These are phyloP conservation scores for Talaromyces pinophilus DNA, from an alignment of 2,329 filamentous ascomycete species.

Conservation along the genomic window DNA sequence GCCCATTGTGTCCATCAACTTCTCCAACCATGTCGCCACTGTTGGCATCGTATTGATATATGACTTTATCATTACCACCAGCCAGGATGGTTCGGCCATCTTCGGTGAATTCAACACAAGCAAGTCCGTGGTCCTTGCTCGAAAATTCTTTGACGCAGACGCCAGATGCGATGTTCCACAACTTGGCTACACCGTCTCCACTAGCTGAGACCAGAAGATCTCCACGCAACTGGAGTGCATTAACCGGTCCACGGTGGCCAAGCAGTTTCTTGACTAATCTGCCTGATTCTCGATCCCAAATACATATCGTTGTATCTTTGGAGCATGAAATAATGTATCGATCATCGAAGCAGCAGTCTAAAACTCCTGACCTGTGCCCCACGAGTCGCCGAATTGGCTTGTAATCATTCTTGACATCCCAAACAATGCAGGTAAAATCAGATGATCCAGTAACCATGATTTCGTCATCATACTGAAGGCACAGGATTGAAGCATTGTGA, in stretches of 20 bases:
- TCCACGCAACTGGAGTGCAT: constrained; percentile 91
- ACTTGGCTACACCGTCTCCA: constrained; percentile 87
- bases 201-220: constrained; percentile 92
- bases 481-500: constrained; percentile 91
- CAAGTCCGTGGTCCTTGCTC: constrained; percentile 88
- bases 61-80: constrained; percentile 91
- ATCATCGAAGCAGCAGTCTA: constrained; percentile 91
- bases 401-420: constrained; percentile 78
- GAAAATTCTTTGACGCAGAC: constrained; percentile 86
- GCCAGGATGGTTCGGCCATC: constrained; percentile 92
- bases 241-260: constrained; percentile 89
- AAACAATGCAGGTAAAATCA: constrained; percentile 87
- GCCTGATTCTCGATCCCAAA: constrained; percentile 86
- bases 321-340: constrained; percentile 95
- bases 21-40: constrained; percentile 81
- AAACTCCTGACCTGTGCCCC: constrained; percentile 81
- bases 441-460: constrained; percentile 96
- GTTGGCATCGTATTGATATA: constrained; percentile 93
- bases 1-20: constrained; percentile 77
- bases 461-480: constrained; percentile 87
- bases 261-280: constrained; percentile 73
- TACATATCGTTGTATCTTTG: constrained; percentile 90
- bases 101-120: constrained; percentile 93
- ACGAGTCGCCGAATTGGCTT: constrained; percentile 74
- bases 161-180: constrained; percentile 92